phyloP scores from a whole-genome alignment of 2,329 filamentous ascomycete species.

The Fusarium sp. region DNA sequence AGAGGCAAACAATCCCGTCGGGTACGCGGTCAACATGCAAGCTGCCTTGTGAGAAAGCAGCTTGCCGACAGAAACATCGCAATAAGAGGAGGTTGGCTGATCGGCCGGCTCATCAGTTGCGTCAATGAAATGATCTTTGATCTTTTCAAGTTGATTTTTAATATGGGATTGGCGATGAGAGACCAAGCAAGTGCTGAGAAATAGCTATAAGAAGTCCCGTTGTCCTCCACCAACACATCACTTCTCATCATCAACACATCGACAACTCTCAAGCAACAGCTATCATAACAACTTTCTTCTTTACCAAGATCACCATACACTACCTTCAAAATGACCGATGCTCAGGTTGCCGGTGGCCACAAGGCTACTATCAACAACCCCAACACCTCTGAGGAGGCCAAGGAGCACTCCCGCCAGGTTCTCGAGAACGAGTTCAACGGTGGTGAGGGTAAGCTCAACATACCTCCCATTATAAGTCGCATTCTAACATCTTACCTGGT shows the following conservation, averaged over 20 bases:
- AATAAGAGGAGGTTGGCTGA: neutral
- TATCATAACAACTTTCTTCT: neutral
- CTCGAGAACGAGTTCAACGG: conserved; percentile 63
- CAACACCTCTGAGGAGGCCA: conserved; percentile 65
- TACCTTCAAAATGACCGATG: conserved; percentile 59
- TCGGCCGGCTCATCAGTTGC: conserved; percentile 30
- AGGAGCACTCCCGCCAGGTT: conserved; percentile 65
- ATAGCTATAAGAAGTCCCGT: conserved; percentile 30
- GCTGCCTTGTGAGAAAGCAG: neutral
- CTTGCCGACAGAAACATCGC: neutral
- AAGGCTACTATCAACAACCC: conserved; percentile 70
- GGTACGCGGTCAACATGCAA: neutral
- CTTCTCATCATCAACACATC: conserved; percentile 5
- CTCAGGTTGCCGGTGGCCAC: conserved; percentile 67
- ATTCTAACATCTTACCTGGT: conserved; percentile 30
- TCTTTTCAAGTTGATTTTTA: neutral
- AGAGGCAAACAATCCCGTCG: neutral
- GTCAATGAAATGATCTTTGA: conserved; percentile 30
- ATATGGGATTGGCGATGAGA: conserved; percentile 4
- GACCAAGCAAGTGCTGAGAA: neutral
- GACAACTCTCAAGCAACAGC: neutral
- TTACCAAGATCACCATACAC: neutral
- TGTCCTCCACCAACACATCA: neutral
- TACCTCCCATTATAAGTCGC: too few relatives aligned
- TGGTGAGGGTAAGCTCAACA: conserved; percentile 49